Percentiles rank a stretch among this genome's conserved stretches.
These are phyloP conservation scores for Acorus gramineus DNA, from an alignment of 106 monocot species.

Conservation along the genomic window DNA sequence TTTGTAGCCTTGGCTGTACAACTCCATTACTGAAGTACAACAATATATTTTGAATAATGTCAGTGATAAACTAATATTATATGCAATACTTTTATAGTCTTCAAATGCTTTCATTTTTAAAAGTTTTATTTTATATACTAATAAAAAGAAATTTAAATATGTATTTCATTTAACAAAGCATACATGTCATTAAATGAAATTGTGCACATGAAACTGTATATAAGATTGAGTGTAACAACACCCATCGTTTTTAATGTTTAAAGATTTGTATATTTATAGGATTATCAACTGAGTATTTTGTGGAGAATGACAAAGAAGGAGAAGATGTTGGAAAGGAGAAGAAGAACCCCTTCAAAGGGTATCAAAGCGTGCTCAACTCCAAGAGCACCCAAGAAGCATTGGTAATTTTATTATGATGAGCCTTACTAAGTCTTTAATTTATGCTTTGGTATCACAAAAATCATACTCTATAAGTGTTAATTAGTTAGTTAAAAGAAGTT, in stretches of 20 bases:
- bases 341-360: slow-evolving; percentile 11
- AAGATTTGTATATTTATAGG: neutral
- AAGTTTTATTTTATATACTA: too few species aligned
- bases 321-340: neutral
- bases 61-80: too few species aligned
- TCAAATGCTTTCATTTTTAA: too few species aligned
- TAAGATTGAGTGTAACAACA: neutral
- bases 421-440: neutral
- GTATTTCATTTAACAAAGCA: neutral
- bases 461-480: neutral
- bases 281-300: slow-evolving; percentile 6
- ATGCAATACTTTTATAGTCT: too few species aligned
- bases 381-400: slow-evolving; percentile 17
- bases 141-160: neutral
- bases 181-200: neutral
- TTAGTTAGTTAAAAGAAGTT: too few species aligned
- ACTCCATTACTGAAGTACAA: too few species aligned
- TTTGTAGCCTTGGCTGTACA: too few species aligned
- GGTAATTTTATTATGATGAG: neutral
- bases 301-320: neutral
- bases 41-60: too few species aligned
- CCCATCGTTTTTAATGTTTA: too few species aligned
- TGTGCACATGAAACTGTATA: neutral
- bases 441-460: neutral
- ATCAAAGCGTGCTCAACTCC: slow-evolving; percentile 26